Base-by-base conservation (phyloP, 2,329 filamentous ascomycete species). In the Pyrenophora seminiperda region DNA sequence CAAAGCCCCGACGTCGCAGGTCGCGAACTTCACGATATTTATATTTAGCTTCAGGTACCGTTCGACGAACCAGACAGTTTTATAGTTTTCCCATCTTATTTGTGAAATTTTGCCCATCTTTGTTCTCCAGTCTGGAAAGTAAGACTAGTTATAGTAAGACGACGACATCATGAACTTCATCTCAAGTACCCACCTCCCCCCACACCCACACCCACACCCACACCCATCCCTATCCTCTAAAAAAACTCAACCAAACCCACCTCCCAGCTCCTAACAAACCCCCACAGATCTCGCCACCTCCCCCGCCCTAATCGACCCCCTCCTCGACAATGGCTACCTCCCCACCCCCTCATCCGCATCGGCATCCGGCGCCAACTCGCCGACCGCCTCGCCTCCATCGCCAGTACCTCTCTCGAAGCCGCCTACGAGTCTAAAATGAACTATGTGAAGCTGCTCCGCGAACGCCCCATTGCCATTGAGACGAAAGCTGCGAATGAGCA, bases 301-400 rank as follows among this genome's bases (percentile, higher is more conserved):
- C 15, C 65, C 67, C 36, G 39, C 54, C 27, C 29, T 67, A 22
- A 61, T 70, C 32, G 67, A 70, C 22, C 64, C 69, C 7, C 58
- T 88, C 50, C 79, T 89, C 30, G 86, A 89, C 68, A 77, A 79
- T 54, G 86, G 86, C 52, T 86, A 85, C 65, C 77, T 89, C 86
- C 86, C 3, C 79, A 84, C 53, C 67, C 79, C 9, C 62, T 88
- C 19, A 85, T 89, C 58, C 83, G 86, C 14, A 63, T 83, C 14
- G 86, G 86, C 13, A 89, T 89, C 63, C 80, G 85, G 13, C 78
- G 79, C n/a, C 85, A 88, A 71, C 78, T 89, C 9, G 76, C 76
- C n/a, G 77, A 84, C 53, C 83, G 87, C 11, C 74, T 87, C 29
- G 67, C 73, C 30, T 76, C 76, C 31, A 86, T 89, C 58, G 71